phyloP scores from a whole-genome alignment of 352 stramenopile species.

The Phytopythium helicoides region DNA sequence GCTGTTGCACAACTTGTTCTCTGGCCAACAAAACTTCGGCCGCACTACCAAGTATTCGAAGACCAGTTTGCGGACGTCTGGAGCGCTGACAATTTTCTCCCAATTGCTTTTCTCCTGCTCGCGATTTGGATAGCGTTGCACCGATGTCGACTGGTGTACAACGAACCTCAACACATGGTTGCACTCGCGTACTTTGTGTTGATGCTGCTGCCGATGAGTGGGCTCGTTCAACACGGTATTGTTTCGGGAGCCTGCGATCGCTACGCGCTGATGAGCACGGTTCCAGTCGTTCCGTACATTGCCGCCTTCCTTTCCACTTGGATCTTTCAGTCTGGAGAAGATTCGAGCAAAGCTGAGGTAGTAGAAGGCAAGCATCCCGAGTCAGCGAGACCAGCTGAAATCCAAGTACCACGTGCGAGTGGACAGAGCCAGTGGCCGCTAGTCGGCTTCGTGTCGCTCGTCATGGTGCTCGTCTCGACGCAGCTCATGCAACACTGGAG shows the following conservation, averaged over 20 bases:
- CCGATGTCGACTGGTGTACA: conserved; percentile 5
- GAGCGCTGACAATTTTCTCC: conserved; percentile 37
- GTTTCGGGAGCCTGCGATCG: conserved; percentile 48
- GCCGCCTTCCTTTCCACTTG: conserved; percentile 16
- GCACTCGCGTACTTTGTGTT: conserved; percentile 31
- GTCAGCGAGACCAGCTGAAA: conserved; percentile 1
- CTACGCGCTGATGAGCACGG: conserved; percentile 60
- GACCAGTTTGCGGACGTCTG: conserved; percentile 22
- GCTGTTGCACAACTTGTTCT: conserved; percentile 37
- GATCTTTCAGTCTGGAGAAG: conserved; percentile 7
- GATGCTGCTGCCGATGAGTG: conserved; percentile 56
- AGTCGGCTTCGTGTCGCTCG: conserved; percentile 9
- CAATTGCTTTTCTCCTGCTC: conserved; percentile 17
- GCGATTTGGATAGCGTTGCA: conserved; percentile 12
- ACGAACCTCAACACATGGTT: conserved; percentile 26
- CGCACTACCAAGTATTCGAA: conserved; percentile 50
- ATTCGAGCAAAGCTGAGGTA: too few species aligned
- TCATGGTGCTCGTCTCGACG: conserved; percentile 21
- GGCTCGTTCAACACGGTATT: conserved; percentile 73
- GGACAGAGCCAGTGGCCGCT: conserved; percentile 2
- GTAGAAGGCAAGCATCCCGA: background rate
- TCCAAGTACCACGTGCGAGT: too few species aligned
- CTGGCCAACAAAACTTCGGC: conserved; percentile 45
- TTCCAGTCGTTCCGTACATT: conserved; percentile 40
- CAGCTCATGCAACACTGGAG: conserved; percentile 29